Evolutionary conservation across 495 filamentous ascomycete genomes (phyloP).

Genomic region (Bacidia rubella): DNA sequence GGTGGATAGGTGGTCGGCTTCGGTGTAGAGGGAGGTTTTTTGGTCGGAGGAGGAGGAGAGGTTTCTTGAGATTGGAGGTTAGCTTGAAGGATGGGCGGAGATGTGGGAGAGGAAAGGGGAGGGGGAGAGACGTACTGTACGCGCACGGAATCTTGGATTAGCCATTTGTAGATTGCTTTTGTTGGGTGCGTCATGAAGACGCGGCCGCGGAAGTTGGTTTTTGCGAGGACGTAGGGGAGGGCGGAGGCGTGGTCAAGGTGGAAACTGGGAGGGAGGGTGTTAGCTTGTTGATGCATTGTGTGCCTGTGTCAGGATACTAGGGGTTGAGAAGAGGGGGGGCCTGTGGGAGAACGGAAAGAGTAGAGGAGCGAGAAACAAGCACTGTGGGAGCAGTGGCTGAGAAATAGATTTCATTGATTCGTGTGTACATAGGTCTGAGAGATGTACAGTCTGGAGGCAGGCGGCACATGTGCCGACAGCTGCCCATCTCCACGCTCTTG

Average conservation of each 20-base stretch:
- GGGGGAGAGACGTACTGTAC: constrained; percentile 39
- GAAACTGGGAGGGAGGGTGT: constrained; percentile 48
- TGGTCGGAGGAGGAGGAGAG: constrained; percentile 61
- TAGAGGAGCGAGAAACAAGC: not conserved
- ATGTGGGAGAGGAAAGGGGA: not conserved
- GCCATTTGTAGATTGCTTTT: constrained; percentile 98
- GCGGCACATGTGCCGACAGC: too few species aligned
- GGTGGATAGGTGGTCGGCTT: constrained; percentile 84
- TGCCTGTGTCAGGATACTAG: not conserved
- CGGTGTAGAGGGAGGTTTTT: constrained; percentile 73
- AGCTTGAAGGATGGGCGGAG: not conserved
- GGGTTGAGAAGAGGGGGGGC: not conserved
- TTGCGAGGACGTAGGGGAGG: constrained; percentile 89
- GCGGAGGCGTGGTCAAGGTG: constrained; percentile 95
- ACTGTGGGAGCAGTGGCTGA: not conserved
- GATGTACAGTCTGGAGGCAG: too few species aligned
- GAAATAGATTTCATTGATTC: constrained; percentile 4
- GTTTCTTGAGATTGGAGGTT: constrained; percentile 30
- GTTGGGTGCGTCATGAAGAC: constrained; percentile 99
- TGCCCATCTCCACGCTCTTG: too few species aligned
- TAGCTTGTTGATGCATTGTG: not conserved
- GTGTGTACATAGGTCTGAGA: constrained; percentile 5
- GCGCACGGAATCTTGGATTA: constrained; percentile 90
- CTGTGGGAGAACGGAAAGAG: not conserved
- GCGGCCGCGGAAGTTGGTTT: constrained; percentile 91